Conservation (phyloP, 2,329 filamentous ascomycete genomes). For the Microdochium bolleyi region DNA sequence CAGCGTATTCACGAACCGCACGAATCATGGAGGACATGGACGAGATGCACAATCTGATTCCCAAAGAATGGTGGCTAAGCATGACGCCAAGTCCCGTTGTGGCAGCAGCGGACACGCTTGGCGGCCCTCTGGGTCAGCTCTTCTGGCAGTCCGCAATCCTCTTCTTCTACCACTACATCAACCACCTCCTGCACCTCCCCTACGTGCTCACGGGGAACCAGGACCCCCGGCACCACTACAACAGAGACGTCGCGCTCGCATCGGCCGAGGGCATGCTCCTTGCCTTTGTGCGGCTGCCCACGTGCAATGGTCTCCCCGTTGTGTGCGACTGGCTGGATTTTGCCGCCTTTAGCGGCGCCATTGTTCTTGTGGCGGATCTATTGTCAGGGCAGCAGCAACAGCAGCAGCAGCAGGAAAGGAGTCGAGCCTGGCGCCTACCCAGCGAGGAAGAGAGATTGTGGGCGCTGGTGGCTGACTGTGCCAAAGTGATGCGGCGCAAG, state of each 20-base stretch:
- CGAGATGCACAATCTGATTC: neutral
- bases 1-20: neutral
- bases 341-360: constrained; percentile 33
- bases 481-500: constrained; percentile 2
- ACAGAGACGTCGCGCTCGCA: constrained; percentile 26
- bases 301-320: neutral
- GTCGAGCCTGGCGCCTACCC: neutral
- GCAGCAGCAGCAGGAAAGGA: too few species aligned
- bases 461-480: neutral
- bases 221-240: constrained; percentile 27
- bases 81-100: too few species aligned
- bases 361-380: constrained; percentile 33
- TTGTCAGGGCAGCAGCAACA: constrained; percentile 12
- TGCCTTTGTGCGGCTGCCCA: constrained; percentile 25
- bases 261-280: constrained; percentile 30
- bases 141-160: constrained; percentile 24
- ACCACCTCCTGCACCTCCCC: constrained; percentile 33
- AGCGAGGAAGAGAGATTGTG: neutral
- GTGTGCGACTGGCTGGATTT: constrained; percentile 38
- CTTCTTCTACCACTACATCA: constrained; percentile 28
- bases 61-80: neutral
- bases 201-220: constrained; percentile 31
- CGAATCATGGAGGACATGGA: neutral
- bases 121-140: constrained; percentile 14
- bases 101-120: neutral